Base-by-base conservation (phyloP, 352 stramenopile species). In the Globisporangium radiosum region DNA sequence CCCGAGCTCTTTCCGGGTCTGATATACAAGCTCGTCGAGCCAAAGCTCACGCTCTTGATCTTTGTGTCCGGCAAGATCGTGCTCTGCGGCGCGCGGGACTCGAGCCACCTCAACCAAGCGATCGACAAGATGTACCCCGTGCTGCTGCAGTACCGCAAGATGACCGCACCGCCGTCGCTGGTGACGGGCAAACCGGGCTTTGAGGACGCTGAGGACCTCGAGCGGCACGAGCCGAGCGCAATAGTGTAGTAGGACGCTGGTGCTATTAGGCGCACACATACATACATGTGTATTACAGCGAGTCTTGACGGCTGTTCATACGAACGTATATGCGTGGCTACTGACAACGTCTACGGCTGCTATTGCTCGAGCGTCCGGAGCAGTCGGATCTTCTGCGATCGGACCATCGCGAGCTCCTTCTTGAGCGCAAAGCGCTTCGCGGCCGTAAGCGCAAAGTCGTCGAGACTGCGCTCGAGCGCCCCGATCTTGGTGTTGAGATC, bases 61-160 rank as follows among this genome's bases (percentile, higher is more conserved):
- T 99, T 99, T 73, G 97, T 99, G 10, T 98, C 89, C 25, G 97
- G 97, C 39, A 99, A 99, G 71, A 86, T 99, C 42, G 96, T 99
- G 19, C 96, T 99, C 14, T 99, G 99, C 68, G 96, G 78, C 0
- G 62, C 33, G 47, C 71, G 33, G 50, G 75, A 87, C 59, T 80
- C 73, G 51, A 69, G 54, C 42, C 60, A 83, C 14, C 59, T 74
- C 55, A 68, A 81, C 54, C 68, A 78, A 51, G 76, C 75, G 43
- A 63, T 87, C 5, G 63, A 72, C 53, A 83, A 73, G 60, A 84
- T 87, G 47, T 87, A 72, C 56, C 76, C 76, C 10, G 71, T 73
- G n/a, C n/a, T 87, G 47, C 49, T 83, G 38, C 64, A 83, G 64
- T 81, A 81, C 47, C 72, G 76, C 36, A 85, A 90, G 61, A 88